phyloP scores from a whole-genome alignment of 2,329 filamentous ascomycete genomes.

The Neonectria neomacrospora region DNA sequence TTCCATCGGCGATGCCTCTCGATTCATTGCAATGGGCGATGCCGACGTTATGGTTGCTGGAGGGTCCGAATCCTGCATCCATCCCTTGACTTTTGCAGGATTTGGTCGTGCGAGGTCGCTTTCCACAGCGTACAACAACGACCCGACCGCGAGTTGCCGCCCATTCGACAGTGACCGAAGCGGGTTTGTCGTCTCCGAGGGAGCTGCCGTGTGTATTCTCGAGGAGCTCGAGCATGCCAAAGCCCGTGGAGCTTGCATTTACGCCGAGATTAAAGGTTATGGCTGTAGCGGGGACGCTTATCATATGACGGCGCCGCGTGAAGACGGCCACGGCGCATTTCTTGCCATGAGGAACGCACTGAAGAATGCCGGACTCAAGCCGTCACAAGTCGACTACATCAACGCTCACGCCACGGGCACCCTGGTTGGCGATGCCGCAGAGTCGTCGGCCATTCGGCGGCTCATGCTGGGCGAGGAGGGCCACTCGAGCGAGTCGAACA shows the following conservation, averaged over 20 bases:
- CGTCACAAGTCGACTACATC: conserved; percentile 83
- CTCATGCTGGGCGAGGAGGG: conserved; percentile 81
- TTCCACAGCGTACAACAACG: conserved; percentile 81
- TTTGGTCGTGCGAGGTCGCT: conserved; percentile 90
- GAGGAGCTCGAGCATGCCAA: conserved; percentile 93
- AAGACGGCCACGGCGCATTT: conserved; percentile 83
- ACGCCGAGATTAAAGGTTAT: conserved; percentile 90
- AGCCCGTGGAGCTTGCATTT: conserved; percentile 80
- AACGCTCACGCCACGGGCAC: conserved; percentile 97
- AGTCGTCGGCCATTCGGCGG: conserved; percentile 82
- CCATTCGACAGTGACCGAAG: conserved; percentile 85
- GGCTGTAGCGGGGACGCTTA: conserved; percentile 90
- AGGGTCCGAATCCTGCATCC: conserved; percentile 93
- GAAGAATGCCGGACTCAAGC: conserved; percentile 74
- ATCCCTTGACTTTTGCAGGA: conserved; percentile 90
- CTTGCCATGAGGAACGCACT: conserved; percentile 88
- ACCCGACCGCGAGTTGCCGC: conserved; percentile 77
- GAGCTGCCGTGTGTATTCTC: conserved; percentile 85
- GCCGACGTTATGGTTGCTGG: conserved; percentile 97
- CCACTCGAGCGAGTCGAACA: conserved; percentile 65
- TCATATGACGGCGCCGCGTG: conserved; percentile 91
- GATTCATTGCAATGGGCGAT: conserved; percentile 90
- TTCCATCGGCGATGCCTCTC: conserved; percentile 91
- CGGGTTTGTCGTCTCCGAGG: conserved; percentile 94
- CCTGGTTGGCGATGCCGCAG: conserved; percentile 84